Evolutionary conservation across 2,329 filamentous ascomycete species (phyloP).

Genomic region (Niveomyces coronatus): DNA sequence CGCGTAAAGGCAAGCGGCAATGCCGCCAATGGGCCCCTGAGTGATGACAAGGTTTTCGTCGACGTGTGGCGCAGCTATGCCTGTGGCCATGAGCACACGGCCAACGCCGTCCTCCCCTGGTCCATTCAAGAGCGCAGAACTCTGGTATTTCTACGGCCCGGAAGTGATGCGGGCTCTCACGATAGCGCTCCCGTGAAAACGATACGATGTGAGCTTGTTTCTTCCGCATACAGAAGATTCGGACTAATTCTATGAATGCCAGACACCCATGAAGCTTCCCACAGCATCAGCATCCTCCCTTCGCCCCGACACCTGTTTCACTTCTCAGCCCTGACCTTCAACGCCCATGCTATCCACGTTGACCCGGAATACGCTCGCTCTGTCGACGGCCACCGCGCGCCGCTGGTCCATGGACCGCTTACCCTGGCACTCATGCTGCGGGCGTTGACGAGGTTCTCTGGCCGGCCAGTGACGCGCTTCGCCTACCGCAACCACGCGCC

Average conservation of each 20-base stretch:
- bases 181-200: neutral
- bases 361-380: slow-evolving; percentile 59
- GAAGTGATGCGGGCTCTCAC: neutral
- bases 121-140: slow-evolving; percentile 37
- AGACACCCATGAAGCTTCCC: slow-evolving; percentile 26
- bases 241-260: neutral
- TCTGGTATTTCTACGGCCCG: slow-evolving; percentile 38
- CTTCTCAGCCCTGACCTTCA: slow-evolving; percentile 85
- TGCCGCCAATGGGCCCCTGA: slow-evolving; percentile 6
- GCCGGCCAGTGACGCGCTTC: slow-evolving; percentile 40
- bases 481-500: slow-evolving; percentile 76
- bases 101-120: slow-evolving; percentile 10
- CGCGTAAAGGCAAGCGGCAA: slow-evolving; percentile 14
- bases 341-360: slow-evolving; percentile 85
- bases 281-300: slow-evolving; percentile 48
- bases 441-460: slow-evolving; percentile 33
- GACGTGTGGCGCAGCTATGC: slow-evolving; percentile 39
- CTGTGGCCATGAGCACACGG: slow-evolving; percentile 12
- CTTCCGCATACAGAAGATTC: neutral
- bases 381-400: slow-evolving; percentile 62
- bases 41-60: slow-evolving; percentile 39
- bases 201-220: slow-evolving; percentile 2
- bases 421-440: slow-evolving; percentile 67
- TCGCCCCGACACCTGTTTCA: slow-evolving; percentile 69
- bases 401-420: slow-evolving; percentile 82